These are phyloP conservation scores for Xylariaceae sp. DNA, from an alignment of 2,329 filamentous ascomycete species.

Conservation along the genomic window DNA sequence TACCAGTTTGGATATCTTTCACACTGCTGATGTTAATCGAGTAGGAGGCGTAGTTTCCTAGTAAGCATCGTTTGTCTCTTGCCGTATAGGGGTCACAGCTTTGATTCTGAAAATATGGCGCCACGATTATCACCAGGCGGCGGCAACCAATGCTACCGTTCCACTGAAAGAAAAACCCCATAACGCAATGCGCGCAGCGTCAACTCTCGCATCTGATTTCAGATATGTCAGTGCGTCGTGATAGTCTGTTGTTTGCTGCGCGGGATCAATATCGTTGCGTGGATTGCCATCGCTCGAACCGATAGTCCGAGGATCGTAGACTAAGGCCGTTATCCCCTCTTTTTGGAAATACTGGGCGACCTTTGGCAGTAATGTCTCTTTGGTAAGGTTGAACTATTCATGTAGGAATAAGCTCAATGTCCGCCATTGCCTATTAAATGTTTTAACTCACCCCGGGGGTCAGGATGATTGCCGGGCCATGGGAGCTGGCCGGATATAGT, in stretches of 20 bases:
- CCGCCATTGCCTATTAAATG: no score
- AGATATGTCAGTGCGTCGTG: background rate
- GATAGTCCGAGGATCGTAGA: constrained; percentile 21
- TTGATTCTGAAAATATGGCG: no score
- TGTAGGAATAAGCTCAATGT: no score
- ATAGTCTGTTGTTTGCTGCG: constrained; percentile 13
- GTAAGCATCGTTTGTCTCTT: no score
- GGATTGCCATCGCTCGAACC: constrained; percentile 19
- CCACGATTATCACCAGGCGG: no score
- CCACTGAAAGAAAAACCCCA: constrained; percentile 23
- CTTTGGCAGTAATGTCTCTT: background rate
- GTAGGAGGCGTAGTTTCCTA: no score
- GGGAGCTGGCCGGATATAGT: background rate
- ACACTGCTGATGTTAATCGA: no score
- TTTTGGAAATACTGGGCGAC: background rate
- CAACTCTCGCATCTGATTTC: constrained; percentile 2
- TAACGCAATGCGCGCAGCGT: constrained; percentile 9
- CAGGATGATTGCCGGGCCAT: background rate
- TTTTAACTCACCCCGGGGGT: background rate
- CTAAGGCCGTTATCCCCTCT: constrained; percentile 16
- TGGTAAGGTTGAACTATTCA: background rate
- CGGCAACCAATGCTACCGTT: constrained; percentile 8
- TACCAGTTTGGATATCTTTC: no score
- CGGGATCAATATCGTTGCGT: constrained; percentile 16
- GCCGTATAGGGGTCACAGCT: no score